Base-by-base conservation (phyloP, 345 rosid genomes). In the Salix brachista region DNA sequence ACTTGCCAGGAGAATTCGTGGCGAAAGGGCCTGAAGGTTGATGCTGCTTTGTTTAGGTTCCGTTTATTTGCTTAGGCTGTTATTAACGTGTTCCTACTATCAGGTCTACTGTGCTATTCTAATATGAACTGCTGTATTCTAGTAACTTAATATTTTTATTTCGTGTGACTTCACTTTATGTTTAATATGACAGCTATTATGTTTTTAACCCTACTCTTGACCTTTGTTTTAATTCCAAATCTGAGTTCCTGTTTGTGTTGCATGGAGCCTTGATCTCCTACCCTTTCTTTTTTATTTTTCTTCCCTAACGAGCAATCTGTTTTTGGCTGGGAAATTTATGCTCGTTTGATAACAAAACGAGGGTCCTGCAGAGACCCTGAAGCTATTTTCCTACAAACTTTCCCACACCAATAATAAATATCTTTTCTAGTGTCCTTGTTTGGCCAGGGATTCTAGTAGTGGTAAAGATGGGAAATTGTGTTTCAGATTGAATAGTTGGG, bases 1-100 rank as follows among this genome's bases (percentile, higher is more conserved):
- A 48, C 85, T 85, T 50, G 85, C 85, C 3, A 67, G 82, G 71
- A 77, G 85, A 28, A 79, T 82, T 52, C 82, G 77, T 34, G 84
- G 84, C 12, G 84, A 84, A 78, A 78, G 80, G 75, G 86, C 82
- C 48, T 84, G 80, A 68, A 52, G 58, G 58, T 52, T 52, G n/a
- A 18, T 18, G 21, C 5, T 18, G 6, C 6, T 6, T 52, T 8
- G 2, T 52, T 52, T 52, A 5, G 58, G 58, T 52, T 17, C 23
- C 19, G 37, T 54, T 28, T 75, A 75, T 25, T 68, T 56, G 48
- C 70, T 14, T 66, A 44, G 39, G 36, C 30, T 17, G 8, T 72
- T 39, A 28, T 26, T 52, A 50, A n/a, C 67, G 58, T 52, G 72
- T 32, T 73, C 68, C 52, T 46, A 60, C 64, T 17, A 30, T 26